Base-by-base conservation (phyloP, 129 eudicot genomes). In the Arctium minus region DNA sequence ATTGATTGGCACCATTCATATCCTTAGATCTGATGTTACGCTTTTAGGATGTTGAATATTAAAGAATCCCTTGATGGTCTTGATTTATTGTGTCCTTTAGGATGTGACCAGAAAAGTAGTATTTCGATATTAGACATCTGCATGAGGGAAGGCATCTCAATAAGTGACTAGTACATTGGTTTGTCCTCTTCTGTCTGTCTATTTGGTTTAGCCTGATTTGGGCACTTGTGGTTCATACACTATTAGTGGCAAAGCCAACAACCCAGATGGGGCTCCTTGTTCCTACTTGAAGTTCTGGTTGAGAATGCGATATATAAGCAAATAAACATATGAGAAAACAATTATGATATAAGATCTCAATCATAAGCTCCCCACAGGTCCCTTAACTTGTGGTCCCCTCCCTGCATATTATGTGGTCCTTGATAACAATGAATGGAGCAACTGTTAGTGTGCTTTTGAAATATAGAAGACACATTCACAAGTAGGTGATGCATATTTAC, bases 141-240 rank as follows among this genome's bases (percentile, higher is more conserved):
- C 27, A 77, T 77, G 73, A 65, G 73, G 32, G 74, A 78, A 78
- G 74, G 29, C 29, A 38, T 67, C 38, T 78, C 62, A 65, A 78
- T 17, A 78, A 22, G 39, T 62, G 38, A 62, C 60, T 72, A 38
- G 33, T 50, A 33, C 70, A 1, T 62, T 60, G 73, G 22, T 81
- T 33, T 56, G 60, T 36, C 31, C 62, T 40, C 18, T 73, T 80
- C 38, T 73, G 78, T 80, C 56, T 80, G 84, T 80, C 84, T 80
- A 37, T 72, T 50, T 8, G 35, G 42, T 30, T 70, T 31, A 29
- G 75, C 67, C 36, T 71, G 70, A 74, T 65, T 22, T 67, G 68
- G 53, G 50, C 67, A 42, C 50, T 82, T 82, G 85, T 82, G 85
- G 53, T 74, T 82, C 33, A 74, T 71, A 71, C 62, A 12, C 29